A percentile compares a stretch with the other conserved stretches of the same genome.
phyloP scores from a whole-genome alignment of 1,284 basidiomycete genomes.

The Schizophyllum commune region DNA sequence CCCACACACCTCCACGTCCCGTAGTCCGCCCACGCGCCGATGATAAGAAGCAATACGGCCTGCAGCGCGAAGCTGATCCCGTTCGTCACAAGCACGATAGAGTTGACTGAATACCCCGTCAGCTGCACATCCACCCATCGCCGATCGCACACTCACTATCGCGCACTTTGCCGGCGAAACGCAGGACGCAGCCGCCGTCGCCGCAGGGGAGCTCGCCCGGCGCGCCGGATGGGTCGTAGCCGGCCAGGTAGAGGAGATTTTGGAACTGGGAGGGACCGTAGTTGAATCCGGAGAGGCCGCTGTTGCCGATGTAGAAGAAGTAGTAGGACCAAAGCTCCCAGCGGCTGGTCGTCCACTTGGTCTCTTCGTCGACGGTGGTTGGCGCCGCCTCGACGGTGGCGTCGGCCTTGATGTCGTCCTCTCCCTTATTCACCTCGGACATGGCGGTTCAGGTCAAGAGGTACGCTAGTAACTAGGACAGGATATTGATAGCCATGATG shows the following conservation, averaged over 20 bases:
- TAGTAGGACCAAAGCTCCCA: conserved; percentile 66
- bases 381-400: neutral
- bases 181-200: conserved; percentile 52
- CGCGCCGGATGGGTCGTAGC: conserved; percentile 55
- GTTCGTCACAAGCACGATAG: conserved; percentile 70
- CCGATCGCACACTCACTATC: conserved; percentile 37
- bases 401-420: neutral
- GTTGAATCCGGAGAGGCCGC: conserved; percentile 66
- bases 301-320: conserved; percentile 68
- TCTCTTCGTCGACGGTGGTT: neutral
- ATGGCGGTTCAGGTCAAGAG: neutral
- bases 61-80: conserved; percentile 71
- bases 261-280: conserved; percentile 74
- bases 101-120: conserved; percentile 45
- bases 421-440: neutral
- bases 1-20: conserved; percentile 55
- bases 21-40: conserved; percentile 77
- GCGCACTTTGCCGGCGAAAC: conserved; percentile 54
- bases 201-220: conserved; percentile 47
- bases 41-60: conserved; percentile 50
- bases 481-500: neutral
- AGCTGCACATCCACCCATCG: neutral
- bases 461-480: neutral
- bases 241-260: conserved; percentile 64
- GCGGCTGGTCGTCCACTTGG: conserved; percentile 39